Evolutionary conservation across 768 basidiomycete species (phyloP).

Genomic region (Calvatia gigantea): DNA sequence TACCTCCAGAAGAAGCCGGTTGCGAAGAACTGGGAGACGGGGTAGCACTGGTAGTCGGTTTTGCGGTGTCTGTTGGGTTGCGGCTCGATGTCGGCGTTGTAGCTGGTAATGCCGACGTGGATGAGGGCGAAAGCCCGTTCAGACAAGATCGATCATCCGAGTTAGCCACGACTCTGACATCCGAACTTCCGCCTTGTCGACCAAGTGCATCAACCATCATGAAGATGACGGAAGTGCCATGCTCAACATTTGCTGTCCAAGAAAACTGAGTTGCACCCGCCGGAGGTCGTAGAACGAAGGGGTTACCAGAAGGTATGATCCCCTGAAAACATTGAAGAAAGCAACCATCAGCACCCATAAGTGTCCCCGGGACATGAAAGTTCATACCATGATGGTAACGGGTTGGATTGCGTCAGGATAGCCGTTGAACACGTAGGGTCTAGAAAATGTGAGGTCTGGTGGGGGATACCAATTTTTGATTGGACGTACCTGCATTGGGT

Average conservation of each 20-base stretch:
- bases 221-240: slow-evolving; percentile 58
- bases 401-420: slow-evolving; percentile 48
- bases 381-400: slow-evolving; percentile 47
- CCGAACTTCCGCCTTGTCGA: slow-evolving; percentile 57
- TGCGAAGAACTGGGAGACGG: slow-evolving; percentile 6
- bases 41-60: slow-evolving; percentile 17
- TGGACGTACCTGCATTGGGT: slow-evolving; percentile 57
- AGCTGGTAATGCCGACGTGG: slow-evolving; percentile 31
- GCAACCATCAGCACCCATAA: background rate
- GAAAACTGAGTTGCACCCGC: slow-evolving; percentile 33
- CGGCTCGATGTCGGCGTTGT: slow-evolving; percentile 21
- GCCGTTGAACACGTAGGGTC: slow-evolving; percentile 43
- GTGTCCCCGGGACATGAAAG: background rate
- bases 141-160: slow-evolving; percentile 53
- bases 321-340: slow-evolving; percentile 33
- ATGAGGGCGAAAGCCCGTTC: slow-evolving; percentile 47
- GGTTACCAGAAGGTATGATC: slow-evolving; percentile 59
- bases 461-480: slow-evolving; percentile 6
- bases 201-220: slow-evolving; percentile 49
- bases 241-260: slow-evolving; percentile 58
- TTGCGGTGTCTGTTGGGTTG: slow-evolving; percentile 16
- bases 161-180: slow-evolving; percentile 41
- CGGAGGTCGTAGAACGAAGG: slow-evolving; percentile 41
- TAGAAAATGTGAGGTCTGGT: slow-evolving; percentile 19
- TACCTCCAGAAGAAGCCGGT: slow-evolving; percentile 10